A percentile compares a stretch with the other conserved stretches of the same genome.
These are phyloP conservation scores for Trichosporon ovoides DNA, from an alignment of 1,284 basidiomycete species.

Conservation along the genomic window DNA sequence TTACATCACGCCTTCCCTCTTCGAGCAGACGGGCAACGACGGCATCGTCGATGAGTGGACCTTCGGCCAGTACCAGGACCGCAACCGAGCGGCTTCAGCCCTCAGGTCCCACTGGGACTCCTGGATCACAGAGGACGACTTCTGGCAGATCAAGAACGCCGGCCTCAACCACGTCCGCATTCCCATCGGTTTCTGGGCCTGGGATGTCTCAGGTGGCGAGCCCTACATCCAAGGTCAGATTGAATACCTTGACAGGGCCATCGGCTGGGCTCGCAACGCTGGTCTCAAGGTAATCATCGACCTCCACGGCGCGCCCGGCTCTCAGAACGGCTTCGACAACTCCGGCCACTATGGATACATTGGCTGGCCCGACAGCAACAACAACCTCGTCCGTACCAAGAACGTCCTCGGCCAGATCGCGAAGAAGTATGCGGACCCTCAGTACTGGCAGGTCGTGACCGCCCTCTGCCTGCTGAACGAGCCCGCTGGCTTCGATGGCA, in stretches of 20 bases:
- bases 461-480: constrained; percentile 55
- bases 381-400: constrained; percentile 46
- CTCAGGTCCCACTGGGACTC: constrained; percentile 44
- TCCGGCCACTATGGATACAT: constrained; percentile 58
- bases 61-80: constrained; percentile 51
- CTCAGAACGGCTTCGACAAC: constrained; percentile 75
- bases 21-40: constrained; percentile 67
- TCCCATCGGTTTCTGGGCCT: constrained; percentile 80
- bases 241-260: constrained; percentile 56
- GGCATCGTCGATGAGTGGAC: constrained; percentile 78
- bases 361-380: neutral
- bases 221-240: constrained; percentile 57
- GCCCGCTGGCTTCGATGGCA: constrained; percentile 67
- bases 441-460: constrained; percentile 59
- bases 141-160: constrained; percentile 62
- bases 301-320: constrained; percentile 72
- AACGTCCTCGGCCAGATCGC: constrained; percentile 36
- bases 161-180: constrained; percentile 75
- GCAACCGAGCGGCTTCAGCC: constrained; percentile 28
- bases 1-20: constrained; percentile 65
- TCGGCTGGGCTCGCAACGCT: constrained; percentile 69
- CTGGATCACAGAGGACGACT: constrained; percentile 72
- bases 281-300: constrained; percentile 68
- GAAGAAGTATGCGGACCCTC: constrained; percentile 9
- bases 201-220: constrained; percentile 70